These are phyloP conservation scores for Xylaria sp. DNA, from an alignment of 2,329 filamentous ascomycete species.

Conservation along the genomic window DNA sequence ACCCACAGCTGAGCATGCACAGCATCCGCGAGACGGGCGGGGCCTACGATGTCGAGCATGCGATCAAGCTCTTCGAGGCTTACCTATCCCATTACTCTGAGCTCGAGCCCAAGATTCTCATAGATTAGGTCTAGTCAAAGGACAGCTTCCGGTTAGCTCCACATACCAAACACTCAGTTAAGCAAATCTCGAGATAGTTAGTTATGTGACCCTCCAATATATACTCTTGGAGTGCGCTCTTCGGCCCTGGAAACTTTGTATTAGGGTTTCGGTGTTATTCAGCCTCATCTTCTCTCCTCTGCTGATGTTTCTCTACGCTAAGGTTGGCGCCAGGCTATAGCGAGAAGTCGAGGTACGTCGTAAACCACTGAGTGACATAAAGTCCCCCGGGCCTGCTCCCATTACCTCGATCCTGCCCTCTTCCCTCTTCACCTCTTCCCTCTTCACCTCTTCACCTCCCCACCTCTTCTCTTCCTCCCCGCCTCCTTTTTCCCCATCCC, in stretches of 20 bases:
- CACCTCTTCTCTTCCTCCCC: too few species aligned
- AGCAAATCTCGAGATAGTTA: neutral
- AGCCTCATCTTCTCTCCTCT: neutral
- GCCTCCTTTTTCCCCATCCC: too few species aligned
- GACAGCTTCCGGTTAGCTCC: neutral
- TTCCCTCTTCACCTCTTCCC: neutral
- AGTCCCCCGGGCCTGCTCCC: neutral
- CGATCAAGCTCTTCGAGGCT: constrained; percentile 84
- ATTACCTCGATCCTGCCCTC: neutral
- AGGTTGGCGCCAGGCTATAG: too few species aligned
- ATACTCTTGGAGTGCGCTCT: neutral
- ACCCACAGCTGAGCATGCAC: constrained; percentile 96
- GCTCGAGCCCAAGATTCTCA: constrained; percentile 82
- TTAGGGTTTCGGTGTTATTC: neutral
- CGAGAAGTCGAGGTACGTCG: too few species aligned
- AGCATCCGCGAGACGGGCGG: constrained; percentile 95
- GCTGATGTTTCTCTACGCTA: too few species aligned
- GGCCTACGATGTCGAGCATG: constrained; percentile 85
- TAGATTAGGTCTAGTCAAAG: constrained; percentile 68
- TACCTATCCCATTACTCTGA: constrained; percentile 89
- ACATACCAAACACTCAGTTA: neutral
- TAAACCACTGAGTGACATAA: too few species aligned
- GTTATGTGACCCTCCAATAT: neutral
- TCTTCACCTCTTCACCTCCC: neutral
- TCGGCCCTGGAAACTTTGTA: neutral